Percentiles rank a stretch among this genome's conserved stretches.
Conservation (phyloP, 805 yeast species). For the Yueomyces sp. region DNA sequence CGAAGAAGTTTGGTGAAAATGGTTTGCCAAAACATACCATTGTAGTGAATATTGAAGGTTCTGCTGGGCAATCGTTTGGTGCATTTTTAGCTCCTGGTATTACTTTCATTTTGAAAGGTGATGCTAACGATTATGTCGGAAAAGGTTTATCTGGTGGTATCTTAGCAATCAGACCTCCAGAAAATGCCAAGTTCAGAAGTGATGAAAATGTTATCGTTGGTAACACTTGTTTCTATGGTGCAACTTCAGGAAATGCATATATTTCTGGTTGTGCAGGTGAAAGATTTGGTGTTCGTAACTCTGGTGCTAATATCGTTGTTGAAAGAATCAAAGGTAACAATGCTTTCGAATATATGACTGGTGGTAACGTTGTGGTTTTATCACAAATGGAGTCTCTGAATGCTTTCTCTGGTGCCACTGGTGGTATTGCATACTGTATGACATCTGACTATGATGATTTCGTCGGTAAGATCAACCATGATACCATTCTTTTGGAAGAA, state of each 20-base stretch:
- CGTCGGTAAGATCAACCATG: conserved; percentile 60
- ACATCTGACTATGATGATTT: conserved; percentile 87
- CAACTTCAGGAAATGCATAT: conserved; percentile 88
- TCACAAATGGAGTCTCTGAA: conserved; percentile 89
- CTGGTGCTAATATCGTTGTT: conserved; percentile 94
- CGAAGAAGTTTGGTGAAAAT: conserved; percentile 83
- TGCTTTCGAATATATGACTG: conserved; percentile 99
- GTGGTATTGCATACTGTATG: conserved; percentile 95
- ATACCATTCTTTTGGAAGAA: conserved; percentile 66
- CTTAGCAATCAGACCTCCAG: conserved; percentile 83
- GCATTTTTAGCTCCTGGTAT: conserved; percentile 95
- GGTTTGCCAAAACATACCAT: conserved; percentile 94
- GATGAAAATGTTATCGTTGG: conserved; percentile 95
- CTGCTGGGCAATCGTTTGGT: conserved; percentile 98
- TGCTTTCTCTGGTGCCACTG: conserved; percentile 90
- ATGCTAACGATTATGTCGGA: conserved; percentile 95
- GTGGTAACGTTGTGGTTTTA: conserved; percentile 91
- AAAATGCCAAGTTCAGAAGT: conserved; percentile 70
- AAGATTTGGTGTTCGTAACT: conserved; percentile 95
- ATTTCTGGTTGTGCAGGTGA: conserved; percentile 97
- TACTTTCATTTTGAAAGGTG: conserved; percentile 92
- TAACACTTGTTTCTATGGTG: conserved; percentile 96
- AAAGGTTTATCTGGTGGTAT: conserved; percentile 96
- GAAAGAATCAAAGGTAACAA: conserved; percentile 94
- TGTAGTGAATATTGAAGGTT: conserved; percentile 81